These are phyloP conservation scores for Teratosphaeria zuluensis DNA, from an alignment of 2,329 filamentous ascomycete genomes.

Conservation along the genomic window DNA sequence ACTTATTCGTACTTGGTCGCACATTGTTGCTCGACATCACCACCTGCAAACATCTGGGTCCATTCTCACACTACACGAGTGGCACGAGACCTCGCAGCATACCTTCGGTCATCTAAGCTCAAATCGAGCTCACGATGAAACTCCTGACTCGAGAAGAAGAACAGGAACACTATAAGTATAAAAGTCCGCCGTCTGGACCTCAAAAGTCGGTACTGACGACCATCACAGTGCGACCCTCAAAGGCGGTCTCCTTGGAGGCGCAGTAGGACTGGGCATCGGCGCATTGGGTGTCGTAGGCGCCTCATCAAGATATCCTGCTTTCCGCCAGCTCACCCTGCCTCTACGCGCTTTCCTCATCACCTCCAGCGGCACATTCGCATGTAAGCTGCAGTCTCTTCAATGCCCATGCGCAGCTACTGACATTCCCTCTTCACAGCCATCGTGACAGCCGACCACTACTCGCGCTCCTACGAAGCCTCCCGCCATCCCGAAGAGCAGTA, in stretches of 20 bases:
- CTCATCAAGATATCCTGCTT: slow-evolving; percentile 61
- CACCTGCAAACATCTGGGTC: no score
- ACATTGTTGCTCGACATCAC: no score
- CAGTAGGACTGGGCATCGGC: slow-evolving; percentile 58
- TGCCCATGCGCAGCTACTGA: neutral
- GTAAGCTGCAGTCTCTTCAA: slow-evolving; percentile 28
- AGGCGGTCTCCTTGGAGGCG: slow-evolving; percentile 67
- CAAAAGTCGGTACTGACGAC: slow-evolving; percentile 5
- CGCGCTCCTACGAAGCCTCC: slow-evolving; percentile 59
- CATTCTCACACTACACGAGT: no score
- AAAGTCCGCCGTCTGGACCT: slow-evolving; percentile 1
- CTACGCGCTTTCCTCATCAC: slow-evolving; percentile 86
- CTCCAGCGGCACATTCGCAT: slow-evolving; percentile 70
- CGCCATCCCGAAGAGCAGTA: slow-evolving; percentile 60
- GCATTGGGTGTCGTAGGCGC: slow-evolving; percentile 58
- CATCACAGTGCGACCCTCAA: slow-evolving; percentile 50
- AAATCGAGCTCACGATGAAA: no score
- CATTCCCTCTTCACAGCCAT: slow-evolving; percentile 42
- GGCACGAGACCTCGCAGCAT: no score
- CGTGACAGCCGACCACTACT: slow-evolving; percentile 68
- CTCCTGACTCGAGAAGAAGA: slow-evolving; percentile 92
- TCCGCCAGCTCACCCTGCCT: slow-evolving; percentile 74
- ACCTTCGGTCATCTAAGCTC: no score
- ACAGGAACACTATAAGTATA: slow-evolving; percentile 66
- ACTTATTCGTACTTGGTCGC: no score